Percentiles rank a stretch among this genome's conserved stretches.
These are phyloP conservation scores for Vicia faba DNA, from an alignment of 306 rosid genomes.

Conservation along the genomic window DNA sequence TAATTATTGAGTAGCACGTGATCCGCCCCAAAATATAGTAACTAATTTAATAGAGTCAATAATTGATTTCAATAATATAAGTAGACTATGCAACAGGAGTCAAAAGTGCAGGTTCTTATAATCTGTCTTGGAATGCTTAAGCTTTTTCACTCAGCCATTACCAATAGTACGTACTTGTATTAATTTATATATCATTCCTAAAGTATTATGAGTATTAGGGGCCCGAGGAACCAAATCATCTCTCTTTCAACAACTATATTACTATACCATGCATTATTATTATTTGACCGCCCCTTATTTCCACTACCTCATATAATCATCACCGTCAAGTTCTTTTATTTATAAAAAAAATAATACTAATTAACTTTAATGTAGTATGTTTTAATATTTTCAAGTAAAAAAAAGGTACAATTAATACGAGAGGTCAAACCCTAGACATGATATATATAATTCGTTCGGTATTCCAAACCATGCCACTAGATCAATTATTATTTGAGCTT, in stretches of 20 bases:
- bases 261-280: conserved; percentile 26
- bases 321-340: not conserved
- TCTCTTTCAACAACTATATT: conserved; percentile 36
- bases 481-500: not conserved
- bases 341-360: too few relatives aligned
- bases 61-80: conserved; percentile 38
- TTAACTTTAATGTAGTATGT: too few relatives aligned
- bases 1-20: conserved; percentile 47
- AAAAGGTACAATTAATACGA: too few relatives aligned
- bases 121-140: conserved; percentile 9
- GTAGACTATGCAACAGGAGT: conserved; percentile 29
- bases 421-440: not conserved
- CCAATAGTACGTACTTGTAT: not conserved
- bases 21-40: conserved; percentile 39
- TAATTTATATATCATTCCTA: not conserved
- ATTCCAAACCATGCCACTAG: not conserved
- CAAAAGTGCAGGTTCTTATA: conserved; percentile 13
- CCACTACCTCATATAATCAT: conserved; percentile 16
- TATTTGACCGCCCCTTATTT: conserved; percentile 37
- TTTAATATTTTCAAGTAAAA: too few relatives aligned
- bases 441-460: not conserved
- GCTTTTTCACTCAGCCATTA: not conserved
- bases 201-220: conserved; percentile 53
- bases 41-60: conserved; percentile 25
- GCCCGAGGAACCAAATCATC: conserved; percentile 67